Percentiles rank a stretch among this genome's conserved stretches.
These are phyloP conservation scores for Myrmaecium sp. DNA, from an alignment of 2,329 filamentous ascomycete species.

Conservation along the genomic window DNA sequence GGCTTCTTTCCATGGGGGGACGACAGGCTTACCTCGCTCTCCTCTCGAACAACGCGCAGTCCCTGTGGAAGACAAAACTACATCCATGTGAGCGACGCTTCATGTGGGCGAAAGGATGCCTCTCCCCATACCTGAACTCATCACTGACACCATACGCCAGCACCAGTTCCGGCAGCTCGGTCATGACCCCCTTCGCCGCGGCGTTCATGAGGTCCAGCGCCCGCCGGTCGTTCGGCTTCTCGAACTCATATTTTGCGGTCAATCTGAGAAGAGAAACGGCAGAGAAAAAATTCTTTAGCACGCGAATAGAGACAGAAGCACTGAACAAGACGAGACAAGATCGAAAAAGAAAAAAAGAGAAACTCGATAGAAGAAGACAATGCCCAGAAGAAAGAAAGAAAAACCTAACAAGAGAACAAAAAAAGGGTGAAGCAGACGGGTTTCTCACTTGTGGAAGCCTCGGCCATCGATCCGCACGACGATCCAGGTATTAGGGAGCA, in stretches of 20 bases:
- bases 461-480: conserved; percentile 87
- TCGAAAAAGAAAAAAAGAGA: conserved; percentile 2
- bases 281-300: conserved; percentile 3
- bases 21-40: conserved; percentile 44
- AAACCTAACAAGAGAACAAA: conserved; percentile 2
- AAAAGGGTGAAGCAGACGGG: conserved; percentile 2
- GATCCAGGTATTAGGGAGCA: conserved; percentile 89
- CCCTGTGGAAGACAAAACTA: conserved; percentile 80
- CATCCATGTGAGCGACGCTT: neutral
- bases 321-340: conserved; percentile 3
- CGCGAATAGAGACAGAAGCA: conserved; percentile 4
- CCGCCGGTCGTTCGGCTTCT: conserved; percentile 80
- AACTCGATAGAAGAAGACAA: neutral
- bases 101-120: neutral
- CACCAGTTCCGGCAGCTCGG: conserved; percentile 66
- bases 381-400: neutral
- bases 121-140: conserved; percentile 70
- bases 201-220: conserved; percentile 90
- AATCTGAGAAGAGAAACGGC: conserved; percentile 35
- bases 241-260: conserved; percentile 65
- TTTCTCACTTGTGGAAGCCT: conserved; percentile 71
- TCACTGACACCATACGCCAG: conserved; percentile 90
- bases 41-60: conserved; percentile 68
- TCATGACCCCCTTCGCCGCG: conserved; percentile 70
- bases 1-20: neutral